Base-by-base conservation (phyloP, 176 grass and related monocot genomes). In the Rhipidocladum racemiflorum region DNA sequence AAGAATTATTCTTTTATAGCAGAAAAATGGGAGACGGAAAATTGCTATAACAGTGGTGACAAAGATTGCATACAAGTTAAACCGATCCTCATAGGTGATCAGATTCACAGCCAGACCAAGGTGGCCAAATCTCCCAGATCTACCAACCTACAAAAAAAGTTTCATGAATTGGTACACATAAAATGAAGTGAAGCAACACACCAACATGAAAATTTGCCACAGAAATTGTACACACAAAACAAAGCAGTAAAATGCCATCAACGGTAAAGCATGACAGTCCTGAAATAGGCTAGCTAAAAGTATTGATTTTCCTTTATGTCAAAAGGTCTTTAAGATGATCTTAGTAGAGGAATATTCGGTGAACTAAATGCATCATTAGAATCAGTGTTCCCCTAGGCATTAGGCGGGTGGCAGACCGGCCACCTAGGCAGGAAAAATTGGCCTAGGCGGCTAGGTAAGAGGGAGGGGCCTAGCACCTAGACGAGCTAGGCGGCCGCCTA, bases 81-180 rank as follows among this genome's bases (percentile, higher is more conserved):
- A 97, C 5, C 92, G 92, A 69, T 94, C 95, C 79, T 97, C 95
- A 3, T 89, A 97, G 45, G 95, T 97, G 77, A 97, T 93, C 79
- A 97, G 86, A 88, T 94, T 94, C 48, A 93, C 88, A 35, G 92
- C 92, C 46, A 97, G 66, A 50, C 95, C 95, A 79, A 97, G 95
- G 75, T 97, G 92, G 13, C 92, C 95, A 86, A 91, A 97, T 85
- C 95, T 79, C 10, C 95, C 92, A 75, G 95, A 97, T 65, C 95
- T 89, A 72, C 95, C 95, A 92, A 94, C 95, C 95, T 97, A 51
- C 67, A 86, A 65, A n/a, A 45, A 27, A 64, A 49, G 12, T 28
- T 18, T 68, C 59, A 76, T 15, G 60, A 70, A 86, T 43, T 2
- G 17, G 44, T 18, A 75, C 25, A 53, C 5, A 68, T 14, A 63